Evolutionary conservation across 2,329 filamentous ascomycete species (phyloP).

Genomic region (Aspergillus fischeri): DNA sequence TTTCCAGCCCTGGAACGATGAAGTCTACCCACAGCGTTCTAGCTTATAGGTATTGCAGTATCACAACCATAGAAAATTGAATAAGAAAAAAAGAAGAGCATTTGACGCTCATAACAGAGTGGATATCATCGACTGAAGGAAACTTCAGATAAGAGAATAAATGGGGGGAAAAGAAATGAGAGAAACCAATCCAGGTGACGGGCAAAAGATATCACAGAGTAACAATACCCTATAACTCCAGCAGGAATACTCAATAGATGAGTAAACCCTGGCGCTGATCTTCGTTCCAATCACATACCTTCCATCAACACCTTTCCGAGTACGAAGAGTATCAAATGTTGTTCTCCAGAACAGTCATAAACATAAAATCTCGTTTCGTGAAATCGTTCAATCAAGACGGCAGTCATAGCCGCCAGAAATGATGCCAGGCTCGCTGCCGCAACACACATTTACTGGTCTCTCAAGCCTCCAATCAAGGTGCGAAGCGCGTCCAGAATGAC

Average conservation of each 20-base stretch:
- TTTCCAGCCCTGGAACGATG: background rate
- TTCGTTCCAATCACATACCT: background rate
- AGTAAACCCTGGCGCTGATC: background rate
- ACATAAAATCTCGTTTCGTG: constrained; percentile 13
- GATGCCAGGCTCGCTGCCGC: background rate
- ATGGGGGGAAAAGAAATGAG: constrained; percentile 12
- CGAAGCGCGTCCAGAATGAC: constrained; percentile 40
- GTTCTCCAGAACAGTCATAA: constrained; percentile 6
- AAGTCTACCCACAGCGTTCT: background rate
- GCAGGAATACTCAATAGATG: background rate
- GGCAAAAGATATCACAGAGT: constrained; percentile 10
- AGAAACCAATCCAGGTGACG: constrained; percentile 2
- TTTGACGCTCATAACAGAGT: constrained; percentile 17
- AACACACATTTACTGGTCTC: constrained; percentile 24
- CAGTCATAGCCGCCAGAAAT: background rate
- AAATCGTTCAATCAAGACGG: constrained; percentile 11
- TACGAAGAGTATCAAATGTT: constrained; percentile 7
- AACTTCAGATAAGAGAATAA: constrained; percentile 8
- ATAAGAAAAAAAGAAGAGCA: constrained; percentile 6
- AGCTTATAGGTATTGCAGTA: background rate
- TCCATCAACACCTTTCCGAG: constrained; percentile 9
- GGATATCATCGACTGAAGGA: constrained; percentile 20
- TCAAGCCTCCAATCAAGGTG: constrained; percentile 38
- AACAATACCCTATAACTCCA: background rate
- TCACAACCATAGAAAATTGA: constrained; percentile 1